A percentile compares a stretch with the other conserved stretches of the same genome.
phyloP scores from a whole-genome alignment of 2,329 filamentous ascomycete genomes.

The Beauveria medogensis region DNA sequence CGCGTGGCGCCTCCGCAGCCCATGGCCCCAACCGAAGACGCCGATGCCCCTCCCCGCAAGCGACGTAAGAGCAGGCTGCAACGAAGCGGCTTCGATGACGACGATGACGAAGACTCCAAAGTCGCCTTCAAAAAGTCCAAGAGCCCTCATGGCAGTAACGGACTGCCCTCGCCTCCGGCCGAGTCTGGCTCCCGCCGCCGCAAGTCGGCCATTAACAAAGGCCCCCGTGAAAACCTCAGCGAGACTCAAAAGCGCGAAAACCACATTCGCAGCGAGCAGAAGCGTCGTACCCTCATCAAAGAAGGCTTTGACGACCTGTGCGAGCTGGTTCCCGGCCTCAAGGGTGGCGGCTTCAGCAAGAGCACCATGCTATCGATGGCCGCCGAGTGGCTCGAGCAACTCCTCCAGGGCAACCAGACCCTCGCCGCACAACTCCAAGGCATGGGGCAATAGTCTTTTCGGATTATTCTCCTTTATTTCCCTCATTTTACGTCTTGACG shows the following conservation, averaged over 20 bases:
- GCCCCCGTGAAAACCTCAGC: conserved; percentile 61
- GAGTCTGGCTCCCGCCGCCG: conserved; percentile 37
- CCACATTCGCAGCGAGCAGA: conserved; percentile 82
- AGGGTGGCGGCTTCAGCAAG: conserved; percentile 72
- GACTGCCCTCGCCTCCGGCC: conserved; percentile 24
- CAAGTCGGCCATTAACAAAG: conserved; percentile 41
- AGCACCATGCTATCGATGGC: conserved; percentile 69
- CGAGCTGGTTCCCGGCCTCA: conserved; percentile 66
- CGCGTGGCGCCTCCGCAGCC: neutral
- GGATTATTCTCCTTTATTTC: neutral
- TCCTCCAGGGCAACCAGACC: conserved; percentile 60
- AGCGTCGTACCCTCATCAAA: conserved; percentile 72
- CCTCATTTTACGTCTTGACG: neutral
- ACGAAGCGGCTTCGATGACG: conserved; percentile 33
- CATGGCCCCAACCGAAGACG: conserved; percentile 27
- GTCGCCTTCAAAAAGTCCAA: conserved; percentile 28
- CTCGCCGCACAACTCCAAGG: conserved; percentile 46
- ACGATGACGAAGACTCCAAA: conserved; percentile 30
- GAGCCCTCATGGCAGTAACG: conserved; percentile 38
- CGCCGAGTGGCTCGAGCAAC: conserved; percentile 67
- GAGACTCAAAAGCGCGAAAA: conserved; percentile 80
- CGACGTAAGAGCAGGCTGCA: conserved; percentile 45
- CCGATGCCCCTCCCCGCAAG: conserved; percentile 39
- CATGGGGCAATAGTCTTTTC: conserved; percentile 18
- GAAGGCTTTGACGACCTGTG: conserved; percentile 76